These are phyloP conservation scores for Fusarium kyushuense DNA, from an alignment of 2,329 filamentous ascomycete species.

Conservation along the genomic window DNA sequence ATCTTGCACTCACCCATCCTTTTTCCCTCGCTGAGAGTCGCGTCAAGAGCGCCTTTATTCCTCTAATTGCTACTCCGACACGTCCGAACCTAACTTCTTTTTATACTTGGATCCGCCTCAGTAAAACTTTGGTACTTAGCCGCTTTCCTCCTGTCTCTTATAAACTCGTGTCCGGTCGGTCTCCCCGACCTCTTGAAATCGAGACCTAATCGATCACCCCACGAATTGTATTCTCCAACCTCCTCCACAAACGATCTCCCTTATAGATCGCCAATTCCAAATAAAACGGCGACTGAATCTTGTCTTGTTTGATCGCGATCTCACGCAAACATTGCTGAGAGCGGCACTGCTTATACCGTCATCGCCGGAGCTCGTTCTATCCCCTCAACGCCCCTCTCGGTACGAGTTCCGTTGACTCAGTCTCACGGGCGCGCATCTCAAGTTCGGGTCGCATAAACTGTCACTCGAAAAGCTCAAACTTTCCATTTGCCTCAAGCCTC, in stretches of 20 bases:
- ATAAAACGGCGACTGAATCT: conserved; percentile 17
- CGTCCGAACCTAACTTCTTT: conserved; percentile 2
- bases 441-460: conserved; percentile 26
- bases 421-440: conserved; percentile 37
- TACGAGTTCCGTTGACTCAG: conserved; percentile 29
- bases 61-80: conserved; percentile 13
- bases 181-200: conserved; percentile 42
- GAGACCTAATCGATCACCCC: conserved; percentile 39
- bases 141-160: conserved; percentile 22
- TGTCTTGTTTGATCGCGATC: conserved; percentile 13
- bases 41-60: conserved; percentile 28
- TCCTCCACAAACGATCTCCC: conserved; percentile 33
- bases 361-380: conserved; percentile 37
- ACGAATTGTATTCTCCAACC: conserved; percentile 41
- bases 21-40: conserved; percentile 31
- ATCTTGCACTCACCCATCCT: conserved; percentile 32
- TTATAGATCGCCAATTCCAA: conserved; percentile 24
- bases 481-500: conserved; percentile 12
- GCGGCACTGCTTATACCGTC: conserved; percentile 38
- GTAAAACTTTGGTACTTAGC: conserved; percentile 17
- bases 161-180: conserved; percentile 36
- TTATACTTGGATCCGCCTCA: conserved; percentile 14
- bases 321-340: conserved; percentile 22
- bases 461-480: conserved; percentile 16
- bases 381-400: conserved; percentile 41